A percentile compares a stretch with the other conserved stretches of the same genome.
These are phyloP conservation scores for Trichosanthes cucumerina DNA, from an alignment of 306 rosid genomes.

Conservation along the genomic window DNA sequence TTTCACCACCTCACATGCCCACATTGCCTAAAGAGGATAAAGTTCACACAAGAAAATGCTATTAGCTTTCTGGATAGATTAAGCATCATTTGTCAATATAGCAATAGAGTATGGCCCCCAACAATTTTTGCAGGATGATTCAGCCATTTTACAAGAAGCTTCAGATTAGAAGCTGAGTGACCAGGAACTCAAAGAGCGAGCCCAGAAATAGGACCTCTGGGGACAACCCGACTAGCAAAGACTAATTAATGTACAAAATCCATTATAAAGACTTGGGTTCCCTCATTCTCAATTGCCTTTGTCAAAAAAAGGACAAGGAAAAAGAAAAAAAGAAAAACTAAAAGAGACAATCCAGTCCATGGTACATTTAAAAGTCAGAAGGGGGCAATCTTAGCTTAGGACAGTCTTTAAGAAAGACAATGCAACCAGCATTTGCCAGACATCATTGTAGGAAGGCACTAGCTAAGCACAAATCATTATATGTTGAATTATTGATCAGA, in stretches of 20 bases:
- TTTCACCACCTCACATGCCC: neutral
- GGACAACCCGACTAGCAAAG: neutral
- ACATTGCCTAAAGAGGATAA: neutral
- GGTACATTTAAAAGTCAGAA: neutral
- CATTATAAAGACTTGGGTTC: neutral
- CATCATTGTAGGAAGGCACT: slow-evolving; percentile 3
- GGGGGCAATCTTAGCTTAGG: slow-evolving; percentile 4
- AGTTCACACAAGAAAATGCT: neutral
- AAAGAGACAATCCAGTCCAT: neutral
- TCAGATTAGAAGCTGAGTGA: neutral
- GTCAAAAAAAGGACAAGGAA: neutral
- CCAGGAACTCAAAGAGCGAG: neutral
- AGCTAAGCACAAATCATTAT: neutral
- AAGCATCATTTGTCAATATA: neutral
- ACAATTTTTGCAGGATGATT: neutral
- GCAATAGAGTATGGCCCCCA: neutral
- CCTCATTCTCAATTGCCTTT: neutral
- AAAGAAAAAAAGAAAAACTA: neutral
- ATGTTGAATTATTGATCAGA: neutral
- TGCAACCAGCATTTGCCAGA: neutral
- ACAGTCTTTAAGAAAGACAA: neutral
- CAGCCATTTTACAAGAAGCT: neutral
- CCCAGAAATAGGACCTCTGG: neutral
- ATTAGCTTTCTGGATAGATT: neutral
- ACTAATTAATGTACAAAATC: neutral